These are phyloP conservation scores for Cyclotella baltica DNA, from an alignment of 108 stramenopile species.

Conservation along the genomic window DNA sequence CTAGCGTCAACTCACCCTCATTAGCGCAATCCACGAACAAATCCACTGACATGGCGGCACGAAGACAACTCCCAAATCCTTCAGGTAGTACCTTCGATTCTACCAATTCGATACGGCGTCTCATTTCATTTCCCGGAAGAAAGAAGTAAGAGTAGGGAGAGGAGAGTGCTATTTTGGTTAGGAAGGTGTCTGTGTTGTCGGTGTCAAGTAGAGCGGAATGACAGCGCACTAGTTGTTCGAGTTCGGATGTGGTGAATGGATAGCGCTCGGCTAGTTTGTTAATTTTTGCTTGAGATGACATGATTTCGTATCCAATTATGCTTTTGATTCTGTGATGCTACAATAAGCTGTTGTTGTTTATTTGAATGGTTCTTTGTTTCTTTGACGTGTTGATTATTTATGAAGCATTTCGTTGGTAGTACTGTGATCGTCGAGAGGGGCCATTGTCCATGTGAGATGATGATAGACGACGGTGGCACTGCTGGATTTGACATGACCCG, in stretches of 20 bases:
- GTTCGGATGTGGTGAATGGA: conserved; percentile 55
- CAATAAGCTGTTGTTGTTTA: background rate
- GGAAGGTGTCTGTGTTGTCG: conserved; percentile 47
- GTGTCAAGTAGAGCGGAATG: conserved; percentile 43
- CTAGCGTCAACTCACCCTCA: conserved; percentile 37
- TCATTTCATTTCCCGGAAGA: conserved; percentile 61
- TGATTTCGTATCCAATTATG: background rate
- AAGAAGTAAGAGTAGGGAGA: conserved; percentile 64
- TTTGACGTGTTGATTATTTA: background rate
- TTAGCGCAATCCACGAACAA: conserved; percentile 58
- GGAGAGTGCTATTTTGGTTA: conserved; percentile 53
- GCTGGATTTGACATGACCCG: background rate
- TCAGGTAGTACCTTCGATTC: conserved; percentile 54
- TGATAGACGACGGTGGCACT: too few relatives aligned
- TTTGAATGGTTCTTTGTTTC: background rate
- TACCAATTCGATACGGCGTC: conserved; percentile 48
- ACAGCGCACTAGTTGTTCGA: conserved; percentile 62
- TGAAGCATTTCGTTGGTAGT: too few relatives aligned
- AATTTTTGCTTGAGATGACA: conserved; percentile 47
- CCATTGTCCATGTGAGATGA: too few relatives aligned
- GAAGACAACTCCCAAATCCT: conserved; percentile 55
- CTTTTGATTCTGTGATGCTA: too few relatives aligned
- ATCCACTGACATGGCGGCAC: conserved; percentile 56
- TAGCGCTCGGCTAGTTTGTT: conserved; percentile 60
- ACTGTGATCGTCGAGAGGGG: too few relatives aligned